These are phyloP conservation scores for Colletotrichum truncatum DNA, from an alignment of 2,329 filamentous ascomycete species.

Conservation along the genomic window DNA sequence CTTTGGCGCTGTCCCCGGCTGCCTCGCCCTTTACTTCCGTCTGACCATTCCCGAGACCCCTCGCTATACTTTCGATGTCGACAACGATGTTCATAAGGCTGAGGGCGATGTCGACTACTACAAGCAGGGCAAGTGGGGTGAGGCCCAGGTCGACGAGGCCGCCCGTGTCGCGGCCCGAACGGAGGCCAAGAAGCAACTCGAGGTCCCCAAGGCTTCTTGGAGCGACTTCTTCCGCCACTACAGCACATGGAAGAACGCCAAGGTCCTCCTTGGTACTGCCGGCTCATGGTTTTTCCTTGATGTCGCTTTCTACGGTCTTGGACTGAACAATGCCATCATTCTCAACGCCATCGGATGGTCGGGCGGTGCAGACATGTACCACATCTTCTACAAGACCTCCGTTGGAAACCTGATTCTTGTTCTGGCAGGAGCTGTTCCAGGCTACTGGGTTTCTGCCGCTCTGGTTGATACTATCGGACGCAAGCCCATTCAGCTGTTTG, in stretches of 20 bases:
- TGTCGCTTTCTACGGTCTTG: slow-evolving; percentile 72
- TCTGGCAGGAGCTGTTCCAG: slow-evolving; percentile 80
- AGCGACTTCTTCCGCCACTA: slow-evolving; percentile 78
- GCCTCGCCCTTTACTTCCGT: slow-evolving; percentile 79
- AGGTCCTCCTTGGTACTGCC: slow-evolving; percentile 80
- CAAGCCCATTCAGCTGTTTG: slow-evolving; percentile 75
- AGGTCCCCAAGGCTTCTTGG: slow-evolving; percentile 76
- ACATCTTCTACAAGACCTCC: slow-evolving; percentile 77
- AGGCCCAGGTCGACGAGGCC: slow-evolving; percentile 74
- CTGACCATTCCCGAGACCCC: slow-evolving; percentile 89
- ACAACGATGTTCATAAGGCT: slow-evolving; percentile 78
- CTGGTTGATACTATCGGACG: slow-evolving; percentile 79
- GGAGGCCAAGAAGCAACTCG: slow-evolving; percentile 62
- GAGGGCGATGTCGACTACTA: slow-evolving; percentile 80
- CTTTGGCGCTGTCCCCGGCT: slow-evolving; percentile 70
- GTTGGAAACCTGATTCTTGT: slow-evolving; percentile 83
- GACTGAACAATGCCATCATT: slow-evolving; percentile 80
- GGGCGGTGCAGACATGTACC: slow-evolving; percentile 65
- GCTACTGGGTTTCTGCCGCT: slow-evolving; percentile 83
- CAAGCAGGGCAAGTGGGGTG: slow-evolving; percentile 65
- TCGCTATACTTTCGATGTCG: slow-evolving; percentile 86
- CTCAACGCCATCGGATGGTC: slow-evolving; percentile 78
- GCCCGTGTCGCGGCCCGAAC: slow-evolving; percentile 66
- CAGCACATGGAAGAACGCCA: slow-evolving; percentile 74
- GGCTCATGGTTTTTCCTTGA: slow-evolving; percentile 84